Percentiles rank a stretch among this genome's conserved stretches.
These are phyloP conservation scores for Suillus occidentalis DNA, from an alignment of 768 basidiomycete genomes.

Conservation along the genomic window DNA sequence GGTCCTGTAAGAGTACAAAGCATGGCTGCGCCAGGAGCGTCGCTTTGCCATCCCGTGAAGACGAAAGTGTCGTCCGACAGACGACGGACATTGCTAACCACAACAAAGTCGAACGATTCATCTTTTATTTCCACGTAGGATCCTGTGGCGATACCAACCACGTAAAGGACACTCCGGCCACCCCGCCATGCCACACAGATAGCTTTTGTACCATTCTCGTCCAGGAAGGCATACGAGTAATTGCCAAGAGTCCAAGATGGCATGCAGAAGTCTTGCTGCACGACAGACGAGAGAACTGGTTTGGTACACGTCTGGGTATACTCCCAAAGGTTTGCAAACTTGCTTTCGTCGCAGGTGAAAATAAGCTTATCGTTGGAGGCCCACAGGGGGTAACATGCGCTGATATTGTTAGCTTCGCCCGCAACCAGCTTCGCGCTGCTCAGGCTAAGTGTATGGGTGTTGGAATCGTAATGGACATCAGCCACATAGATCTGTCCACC, in stretches of 20 bases:
- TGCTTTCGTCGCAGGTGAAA: slow-evolving; percentile 57
- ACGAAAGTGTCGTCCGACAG: not conserved
- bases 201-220: slow-evolving; percentile 19
- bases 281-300: slow-evolving; percentile 32
- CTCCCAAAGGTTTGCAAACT: slow-evolving; percentile 52
- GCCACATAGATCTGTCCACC: slow-evolving; percentile 53
- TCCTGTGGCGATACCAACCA: slow-evolving; percentile 22
- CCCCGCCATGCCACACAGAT: slow-evolving; percentile 32
- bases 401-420: slow-evolving; percentile 48
- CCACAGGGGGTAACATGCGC: slow-evolving; percentile 34
- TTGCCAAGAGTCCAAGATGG: slow-evolving; percentile 19
- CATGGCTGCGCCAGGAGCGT: slow-evolving; percentile 4
- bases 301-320: slow-evolving; percentile 20
- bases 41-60: slow-evolving; percentile 5
- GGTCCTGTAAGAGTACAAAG: slow-evolving; percentile 9
- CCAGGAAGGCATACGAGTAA: slow-evolving; percentile 25
- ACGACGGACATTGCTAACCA: not conserved
- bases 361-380: slow-evolving; percentile 50
- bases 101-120: not conserved
- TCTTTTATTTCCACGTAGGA: slow-evolving; percentile 8
- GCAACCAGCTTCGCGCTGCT: slow-evolving; percentile 45
- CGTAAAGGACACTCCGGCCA: slow-evolving; percentile 34
- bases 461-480: slow-evolving; percentile 31
- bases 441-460: slow-evolving; percentile 30
- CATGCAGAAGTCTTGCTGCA: slow-evolving; percentile 26